Percentiles rank a stretch among this genome's conserved stretches.
Evolutionary conservation across 169 alveolate species (phyloP).

Genomic region (Plasmodium relictum): DNA sequence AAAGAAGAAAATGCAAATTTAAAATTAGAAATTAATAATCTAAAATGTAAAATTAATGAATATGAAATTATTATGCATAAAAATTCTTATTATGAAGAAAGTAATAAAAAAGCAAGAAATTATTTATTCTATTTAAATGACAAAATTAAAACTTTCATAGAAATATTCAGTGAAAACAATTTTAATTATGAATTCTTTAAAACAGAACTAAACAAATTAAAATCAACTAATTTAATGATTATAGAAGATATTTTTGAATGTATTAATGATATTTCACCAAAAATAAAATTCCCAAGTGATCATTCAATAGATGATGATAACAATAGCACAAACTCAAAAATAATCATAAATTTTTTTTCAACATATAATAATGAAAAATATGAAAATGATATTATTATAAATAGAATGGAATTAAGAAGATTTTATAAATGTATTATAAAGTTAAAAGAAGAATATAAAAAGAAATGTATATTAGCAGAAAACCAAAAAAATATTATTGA

Average conservation of each 20-base stretch:
- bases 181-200: conserved; percentile 57
- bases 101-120: conserved; percentile 46
- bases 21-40: conserved; percentile 54
- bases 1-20: conserved; percentile 56
- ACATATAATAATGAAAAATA: not conserved
- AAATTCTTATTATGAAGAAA: conserved; percentile 16
- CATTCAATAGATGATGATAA: conserved; percentile 27
- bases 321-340: conserved; percentile 39
- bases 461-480: conserved; percentile 33
- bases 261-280: not conserved
- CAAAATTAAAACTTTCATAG: conserved; percentile 65
- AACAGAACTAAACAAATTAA: conserved; percentile 58
- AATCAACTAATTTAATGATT: conserved; percentile 61
- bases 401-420: conserved; percentile 27
- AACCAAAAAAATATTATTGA: conserved; percentile 46
- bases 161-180: conserved; percentile 49
- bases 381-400: conserved; percentile 35
- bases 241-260: conserved; percentile 48
- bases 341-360: conserved; percentile 44
- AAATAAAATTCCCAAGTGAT: conserved; percentile 7
- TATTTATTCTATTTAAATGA: conserved; percentile 66
- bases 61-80: conserved; percentile 32
- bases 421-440: conserved; percentile 46
- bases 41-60: conserved; percentile 51
- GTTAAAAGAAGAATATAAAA: conserved; percentile 46